Base-by-base conservation (phyloP, 2,329 filamentous ascomycete species). In the Hirsutella thompsonii region DNA sequence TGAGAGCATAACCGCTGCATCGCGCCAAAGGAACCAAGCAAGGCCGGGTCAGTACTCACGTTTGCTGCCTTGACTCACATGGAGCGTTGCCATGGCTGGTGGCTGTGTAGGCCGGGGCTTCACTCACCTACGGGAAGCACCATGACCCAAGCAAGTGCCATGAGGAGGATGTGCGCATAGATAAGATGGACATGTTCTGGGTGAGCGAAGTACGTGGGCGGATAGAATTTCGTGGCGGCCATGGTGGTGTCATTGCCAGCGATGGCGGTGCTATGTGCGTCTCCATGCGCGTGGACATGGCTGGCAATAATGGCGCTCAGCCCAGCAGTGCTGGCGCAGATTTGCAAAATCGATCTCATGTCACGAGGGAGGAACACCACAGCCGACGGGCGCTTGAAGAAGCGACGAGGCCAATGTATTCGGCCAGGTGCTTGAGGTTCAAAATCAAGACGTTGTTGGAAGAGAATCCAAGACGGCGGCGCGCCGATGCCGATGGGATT, bases 1-100 rank as follows among this genome's bases (percentile, higher is more conserved):
- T 42, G 87, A 94, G 47, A 96, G 70, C 79, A 95, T 86, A 38
- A 94, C 80, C 48, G 77, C 86, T 92, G 51, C 16, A 43, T 10
- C 13, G 37, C n/a, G n/a, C n/a, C n/a, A n/a, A 36, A 32, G 8
- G 36, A 32, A 34, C 8, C 32, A 19, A 14, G 32, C 32, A 34
- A 34, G 23, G n/a, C n/a, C 23, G 11, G 6, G 23, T 26, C 11
- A 26, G 23, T 26, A 26, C 23, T 8, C 14, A 5, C 32, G n/a
- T 8, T 14, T 6, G 32, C 13, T 19, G n/a, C n/a, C 18, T 6
- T 34, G 14, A 34, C 14, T 34, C 13, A 14, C 13, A 34, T n/a
- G n/a, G n/a, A n/a, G n/a, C 14, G n/a, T 8, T 34, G 32, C 5
- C 32, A 34, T 14, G 6, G 6, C n/a, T 14, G 8, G 6, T 34